Base-by-base conservation (phyloP, 768 basidiomycete genomes). In the Hypsizygus marmoreus region DNA sequence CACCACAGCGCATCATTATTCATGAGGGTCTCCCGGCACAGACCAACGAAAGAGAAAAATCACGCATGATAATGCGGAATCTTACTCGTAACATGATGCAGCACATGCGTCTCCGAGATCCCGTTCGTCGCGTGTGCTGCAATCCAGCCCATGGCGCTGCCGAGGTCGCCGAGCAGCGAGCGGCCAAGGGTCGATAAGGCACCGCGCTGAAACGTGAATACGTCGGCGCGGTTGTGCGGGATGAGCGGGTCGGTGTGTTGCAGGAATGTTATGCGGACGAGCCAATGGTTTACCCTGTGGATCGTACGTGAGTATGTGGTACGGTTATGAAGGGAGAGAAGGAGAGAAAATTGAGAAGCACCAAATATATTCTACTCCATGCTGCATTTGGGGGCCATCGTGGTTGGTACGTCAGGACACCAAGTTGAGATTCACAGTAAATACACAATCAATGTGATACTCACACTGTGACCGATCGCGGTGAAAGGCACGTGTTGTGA, bases 61-160 rank as follows among this genome's bases (percentile, higher is more conserved):
- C 54, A 79, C 69, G 85, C 85, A 40, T 86, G 69, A 60, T 88
- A 91, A 64, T 92, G 91, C 9, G 91, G 91, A 54, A 93, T 92
- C 69, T 88, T 89, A 73, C 81, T 84, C 47, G 74, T 76, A 49
- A 90, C 78, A 64, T 93, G 91, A 66, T 93, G 90, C 10, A 77
- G 64, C 36, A 90, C 85, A 64, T 90, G 87, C 12, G 87, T 89
- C 70, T 89, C 87, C 2, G 82, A 86, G 60, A 91, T 88, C 50
- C 88, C 87, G 64, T 90, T 80, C 12, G 89, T 84, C 37, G 81
- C 73, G 49, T 75, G 72, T 1, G 78, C 80, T 6, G 88, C 90
- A 50, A 91, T 76, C 73, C 82, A 87, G 36, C 74, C 86, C 71
- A 84, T 79, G 53, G 88, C 55, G 37, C 66, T 71, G 38, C 89